Evolutionary conservation across 139 green algal species (phyloP).

Genomic region (Chlamydomonas incerta): DNA sequence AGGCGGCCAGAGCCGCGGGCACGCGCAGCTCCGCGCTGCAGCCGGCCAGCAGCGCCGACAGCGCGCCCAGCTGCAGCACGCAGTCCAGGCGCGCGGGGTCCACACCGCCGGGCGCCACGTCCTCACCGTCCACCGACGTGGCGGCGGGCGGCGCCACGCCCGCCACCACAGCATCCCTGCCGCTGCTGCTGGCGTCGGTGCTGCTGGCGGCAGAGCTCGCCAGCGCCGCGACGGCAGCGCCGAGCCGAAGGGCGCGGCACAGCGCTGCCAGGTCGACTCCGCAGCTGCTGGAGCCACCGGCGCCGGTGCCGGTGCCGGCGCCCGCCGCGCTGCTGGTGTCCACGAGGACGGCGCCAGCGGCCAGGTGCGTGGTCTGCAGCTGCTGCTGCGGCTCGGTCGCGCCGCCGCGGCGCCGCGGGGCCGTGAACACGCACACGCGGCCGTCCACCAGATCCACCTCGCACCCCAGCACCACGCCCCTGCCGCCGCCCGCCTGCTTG

Average conservation of each 20-base stretch:
- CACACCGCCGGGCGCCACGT: neutral
- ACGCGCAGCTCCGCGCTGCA: constrained; percentile 24
- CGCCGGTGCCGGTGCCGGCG: too few species aligned
- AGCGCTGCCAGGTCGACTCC: too few species aligned
- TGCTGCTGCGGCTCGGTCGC: too few species aligned
- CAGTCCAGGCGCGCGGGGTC: constrained; percentile 47
- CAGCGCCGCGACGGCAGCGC: too few species aligned
- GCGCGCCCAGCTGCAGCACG: constrained; percentile 50
- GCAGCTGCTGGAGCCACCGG: too few species aligned
- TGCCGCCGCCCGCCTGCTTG: neutral
- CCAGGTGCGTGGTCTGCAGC: too few species aligned
- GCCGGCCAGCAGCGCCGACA: neutral
- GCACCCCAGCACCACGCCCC: neutral
- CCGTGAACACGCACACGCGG: neutral
- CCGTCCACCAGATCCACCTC: neutral
- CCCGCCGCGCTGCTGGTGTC: too few species aligned
- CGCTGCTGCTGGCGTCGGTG: too few species aligned
- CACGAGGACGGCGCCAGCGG: too few species aligned
- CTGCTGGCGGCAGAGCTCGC: too few species aligned
- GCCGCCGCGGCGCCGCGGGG: neutral
- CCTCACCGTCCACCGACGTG: neutral
- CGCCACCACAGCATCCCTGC: neutral
- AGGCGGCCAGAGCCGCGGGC: constrained; percentile 24
- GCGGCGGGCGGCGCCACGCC: too few species aligned
- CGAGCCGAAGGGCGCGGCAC: too few species aligned